Percentiles rank a stretch among this genome's conserved stretches.
phyloP scores from a whole-genome alignment of 2,329 filamentous ascomycete genomes.

The Emergomyces africanus region DNA sequence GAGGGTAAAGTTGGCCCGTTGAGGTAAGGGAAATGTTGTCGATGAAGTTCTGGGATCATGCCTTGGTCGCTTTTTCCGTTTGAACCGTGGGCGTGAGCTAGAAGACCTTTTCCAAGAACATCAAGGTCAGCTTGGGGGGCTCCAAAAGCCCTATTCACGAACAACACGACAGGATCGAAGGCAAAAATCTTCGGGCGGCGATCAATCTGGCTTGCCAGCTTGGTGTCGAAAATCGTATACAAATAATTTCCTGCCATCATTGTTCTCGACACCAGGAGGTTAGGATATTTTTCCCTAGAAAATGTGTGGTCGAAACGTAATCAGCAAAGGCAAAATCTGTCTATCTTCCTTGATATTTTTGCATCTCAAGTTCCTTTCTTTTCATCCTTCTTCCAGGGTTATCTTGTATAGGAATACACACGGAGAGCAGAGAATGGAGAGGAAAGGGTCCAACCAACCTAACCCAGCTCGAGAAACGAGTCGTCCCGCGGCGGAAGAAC shows the following conservation, averaged over 20 bases:
- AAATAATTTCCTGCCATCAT: constrained; percentile 11
- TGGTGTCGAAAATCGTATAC: constrained; percentile 14
- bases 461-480: neutral
- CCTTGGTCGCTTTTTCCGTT: constrained; percentile 6
- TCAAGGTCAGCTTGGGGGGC: constrained; percentile 10
- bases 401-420: neutral
- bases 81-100: neutral
- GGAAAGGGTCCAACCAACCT: neutral
- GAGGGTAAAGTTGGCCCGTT: constrained; percentile 3
- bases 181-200: constrained; percentile 12
- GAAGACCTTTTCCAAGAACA: constrained; percentile 9
- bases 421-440: neutral
- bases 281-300: constrained; percentile 5
- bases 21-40: constrained; percentile 8
- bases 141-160: constrained; percentile 9
- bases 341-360: too few relatives aligned
- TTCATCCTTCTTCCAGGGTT: neutral
- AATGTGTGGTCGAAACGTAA: neutral
- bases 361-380: neutral
- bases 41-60: constrained; percentile 9
- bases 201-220: constrained; percentile 12
- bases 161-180: constrained; percentile 11
- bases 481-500: neutral
- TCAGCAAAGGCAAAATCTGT: neutral
- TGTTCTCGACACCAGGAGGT: constrained; percentile 1